A percentile compares a stretch with the other conserved stretches of the same genome.
Conservation (phyloP, 176 grass and related monocot species). For the Musa beccarii region DNA sequence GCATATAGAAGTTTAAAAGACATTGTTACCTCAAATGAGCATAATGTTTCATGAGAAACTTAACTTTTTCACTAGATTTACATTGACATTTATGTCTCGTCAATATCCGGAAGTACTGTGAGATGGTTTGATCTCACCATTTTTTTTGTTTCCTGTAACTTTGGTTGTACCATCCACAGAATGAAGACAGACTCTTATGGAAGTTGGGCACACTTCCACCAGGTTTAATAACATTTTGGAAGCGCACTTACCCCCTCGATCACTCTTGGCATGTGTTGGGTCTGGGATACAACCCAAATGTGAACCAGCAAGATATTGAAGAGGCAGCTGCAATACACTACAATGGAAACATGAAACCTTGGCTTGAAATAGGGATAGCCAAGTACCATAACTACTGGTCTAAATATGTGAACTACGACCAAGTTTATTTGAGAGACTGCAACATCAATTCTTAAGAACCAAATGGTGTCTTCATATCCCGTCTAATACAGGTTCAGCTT, state of each 20-base stretch:
- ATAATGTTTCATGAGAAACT: neutral
- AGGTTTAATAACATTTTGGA: conserved; percentile 95
- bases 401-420: conserved; percentile 42
- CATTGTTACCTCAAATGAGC: too few species aligned
- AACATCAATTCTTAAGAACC: conserved; percentile 55
- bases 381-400: conserved; percentile 86
- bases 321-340: conserved; percentile 71
- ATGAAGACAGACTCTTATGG: conserved; percentile 9
- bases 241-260: conserved; percentile 48
- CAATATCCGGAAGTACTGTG: neutral
- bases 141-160: neutral
- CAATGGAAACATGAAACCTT: conserved; percentile 92
- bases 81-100: neutral
- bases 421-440: conserved; percentile 62
- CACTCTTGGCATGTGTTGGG: conserved; percentile 72
- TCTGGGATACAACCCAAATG: conserved; percentile 75
- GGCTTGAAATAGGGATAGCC: conserved; percentile 70
- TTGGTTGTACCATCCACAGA: neutral
- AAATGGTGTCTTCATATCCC: neutral
- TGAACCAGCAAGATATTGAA: conserved; percentile 53
- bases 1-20: too few species aligned
- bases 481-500: neutral
- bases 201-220: conserved; percentile 13
- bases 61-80: neutral
- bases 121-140: too few species aligned